Base-by-base conservation (phyloP, 2,329 filamentous ascomycete genomes). In the Alternaria postmessia region DNA sequence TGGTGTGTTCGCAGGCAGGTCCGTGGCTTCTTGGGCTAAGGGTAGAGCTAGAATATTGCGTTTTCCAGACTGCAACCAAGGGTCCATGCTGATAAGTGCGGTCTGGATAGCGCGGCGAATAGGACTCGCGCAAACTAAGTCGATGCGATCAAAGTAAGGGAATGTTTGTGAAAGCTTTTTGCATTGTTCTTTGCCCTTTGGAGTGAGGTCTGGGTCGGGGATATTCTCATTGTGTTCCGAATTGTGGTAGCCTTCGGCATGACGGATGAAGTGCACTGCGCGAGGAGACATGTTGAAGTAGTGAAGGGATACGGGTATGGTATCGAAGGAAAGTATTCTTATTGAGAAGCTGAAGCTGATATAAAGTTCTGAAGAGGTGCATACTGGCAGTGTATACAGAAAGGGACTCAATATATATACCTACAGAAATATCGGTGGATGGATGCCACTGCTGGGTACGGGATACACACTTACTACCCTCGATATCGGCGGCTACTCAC, bases 21-120 rank as follows among this genome's bases (percentile, higher is more conserved):
- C 54, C 6, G 58, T 52, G 0, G 61, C 46, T 34, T 64, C 58
- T 43, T 64, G 61, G 2, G 61, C 61, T 2, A 64, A 22, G 2
- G 54, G 61, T 9, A 61, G 32, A 39, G 61, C 61, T 9, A 64
- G 51, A 11, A 26, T 26, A 26, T 26, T 26, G 24, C 24, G 24
- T 26, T 56, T 51, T 12, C 51, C 44, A 12, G 43, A 51, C 20
- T 58, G 44, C 0, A 63, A 26, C 34, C 46, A 57, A 1, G 86
- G 81, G 24, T 83, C 83, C 78, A 96, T 96, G 43, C 86, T 85
- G 54, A 87, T 80, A 36, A 92, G 82, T 26, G 24, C 24, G 24
- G 90, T 96, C 78, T 91, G 87, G 46, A 96, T 82, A 2, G 93
- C 94, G 64, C 93, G 88, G 53, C 89, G 88, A 68, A 96, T 85